Evolutionary conservation across 2,329 filamentous ascomycete species (phyloP).

Genomic region (Aurifilum marmelostoma): DNA sequence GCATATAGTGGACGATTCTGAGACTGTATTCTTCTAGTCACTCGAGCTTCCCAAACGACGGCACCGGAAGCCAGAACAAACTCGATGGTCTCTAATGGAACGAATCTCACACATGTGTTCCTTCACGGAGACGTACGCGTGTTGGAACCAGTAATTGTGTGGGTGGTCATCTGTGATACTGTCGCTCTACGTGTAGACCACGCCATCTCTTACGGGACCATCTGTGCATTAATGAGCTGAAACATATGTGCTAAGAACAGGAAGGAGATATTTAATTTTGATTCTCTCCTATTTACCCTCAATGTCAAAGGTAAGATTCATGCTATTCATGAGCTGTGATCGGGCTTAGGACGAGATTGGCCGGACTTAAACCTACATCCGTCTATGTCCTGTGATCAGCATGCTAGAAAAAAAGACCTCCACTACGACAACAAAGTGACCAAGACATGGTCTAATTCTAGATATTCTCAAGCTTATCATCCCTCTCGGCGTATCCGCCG

Average conservation of each 20-base stretch:
- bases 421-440: neutral
- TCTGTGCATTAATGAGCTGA: too few relatives aligned
- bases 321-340: neutral
- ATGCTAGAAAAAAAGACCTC: neutral
- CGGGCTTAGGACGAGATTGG: neutral
- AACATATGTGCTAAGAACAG: too few relatives aligned
- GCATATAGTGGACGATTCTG: conserved; percentile 56
- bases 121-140: too few relatives aligned
- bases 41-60: neutral
- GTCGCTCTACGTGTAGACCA: too few relatives aligned
- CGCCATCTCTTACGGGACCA: too few relatives aligned
- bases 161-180: too few relatives aligned
- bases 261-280: too few relatives aligned
- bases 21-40: conserved; percentile 24
- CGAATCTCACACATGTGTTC: too few relatives aligned
- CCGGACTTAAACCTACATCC: conserved; percentile 2
- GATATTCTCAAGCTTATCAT: neutral
- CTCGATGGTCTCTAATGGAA: too few relatives aligned
- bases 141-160: too few relatives aligned
- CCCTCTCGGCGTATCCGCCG: neutral
- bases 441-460: neutral
- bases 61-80: too few relatives aligned
- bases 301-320: neutral
- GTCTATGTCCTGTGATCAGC: neutral
- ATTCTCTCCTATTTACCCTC: too few relatives aligned